Base-by-base conservation (phyloP, 1,284 basidiomycete genomes). In the Bjerkandera adusta region DNA sequence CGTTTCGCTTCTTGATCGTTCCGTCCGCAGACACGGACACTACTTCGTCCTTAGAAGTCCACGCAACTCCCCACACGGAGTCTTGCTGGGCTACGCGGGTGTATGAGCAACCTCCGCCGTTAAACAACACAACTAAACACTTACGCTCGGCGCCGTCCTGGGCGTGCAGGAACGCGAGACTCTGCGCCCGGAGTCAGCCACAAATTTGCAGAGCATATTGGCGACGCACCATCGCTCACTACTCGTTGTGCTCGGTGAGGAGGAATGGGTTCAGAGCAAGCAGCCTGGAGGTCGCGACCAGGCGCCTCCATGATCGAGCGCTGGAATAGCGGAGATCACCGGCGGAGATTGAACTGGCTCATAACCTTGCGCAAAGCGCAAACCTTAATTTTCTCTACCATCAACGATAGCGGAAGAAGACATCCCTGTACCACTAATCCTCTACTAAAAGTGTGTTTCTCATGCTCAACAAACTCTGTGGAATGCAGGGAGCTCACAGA, bases 391-490 rank as follows among this genome's bases (percentile, higher is more conserved):
- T 66, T 64, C 62, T 52, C 54, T 61, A 47, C 62, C 84, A 88
- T 90, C 85, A 79, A 89, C 85, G 86, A 91, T 71, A 86, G 89
- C 88, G 89, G 85, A 92, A 78, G 89, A 92, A 83, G 89, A 90
- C 89, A 85, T 83, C 78, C 58, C 53, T 65, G 62, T 66, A 55
- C 54, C 56, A 56, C 62, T 61, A 60, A 55, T 56, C 54, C 61
- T 62, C 54, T 37, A 36, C 27, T 10, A 74, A 74, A 79, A 77
- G 76, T 77, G 62, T 51, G 73, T 65, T 16, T 13, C 1, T 30
- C 36, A 35, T 21, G 20, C 15, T 35, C n/a, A 16, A 47, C 18
- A 10, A 27, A 16, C 5, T 27, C 33, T 12, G 25, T 32, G 21
- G 40, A 36, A 34, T 10, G 15, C 20, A 36, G 38, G 25, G 41